Percentiles rank a stretch among this genome's conserved stretches.
Conservation (phyloP, 768 basidiomycete species). For the Coprinellus micaceus region DNA sequence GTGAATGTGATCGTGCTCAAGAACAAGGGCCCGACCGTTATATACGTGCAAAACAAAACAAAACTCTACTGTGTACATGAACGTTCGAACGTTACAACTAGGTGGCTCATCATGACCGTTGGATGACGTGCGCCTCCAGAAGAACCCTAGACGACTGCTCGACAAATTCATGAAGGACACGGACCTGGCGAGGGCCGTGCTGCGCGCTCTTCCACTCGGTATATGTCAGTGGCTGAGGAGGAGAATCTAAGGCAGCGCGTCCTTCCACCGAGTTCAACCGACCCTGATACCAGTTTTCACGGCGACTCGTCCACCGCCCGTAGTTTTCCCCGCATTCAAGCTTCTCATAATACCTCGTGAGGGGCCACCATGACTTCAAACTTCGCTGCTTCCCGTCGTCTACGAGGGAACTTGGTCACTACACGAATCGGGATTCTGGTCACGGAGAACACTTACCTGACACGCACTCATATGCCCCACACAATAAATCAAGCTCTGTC, state of each 20-base stretch:
- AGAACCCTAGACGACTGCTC: background rate
- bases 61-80: no score
- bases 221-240: background rate
- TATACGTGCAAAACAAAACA: no score
- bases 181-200: background rate
- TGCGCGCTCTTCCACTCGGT: background rate
- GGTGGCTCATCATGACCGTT: no score
- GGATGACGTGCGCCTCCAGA: no score
- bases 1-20: no score
- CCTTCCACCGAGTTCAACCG: background rate
- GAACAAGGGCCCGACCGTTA: no score
- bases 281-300: background rate
- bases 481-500: slow-evolving; percentile 2
- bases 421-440: background rate
- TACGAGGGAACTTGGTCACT: background rate
- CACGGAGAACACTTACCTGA: slow-evolving; percentile 2
- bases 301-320: background rate
- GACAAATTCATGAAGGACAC: background rate
- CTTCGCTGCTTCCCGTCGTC: background rate
- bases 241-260: background rate
- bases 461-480: slow-evolving; percentile 6
- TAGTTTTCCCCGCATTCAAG: slow-evolving; percentile 4
- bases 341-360: background rate
- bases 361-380: slow-evolving; percentile 5
- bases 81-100: no score